Evolutionary conservation across 2,329 filamentous ascomycete genomes (phyloP).

Genomic region (Sphaerulina musiva): DNA sequence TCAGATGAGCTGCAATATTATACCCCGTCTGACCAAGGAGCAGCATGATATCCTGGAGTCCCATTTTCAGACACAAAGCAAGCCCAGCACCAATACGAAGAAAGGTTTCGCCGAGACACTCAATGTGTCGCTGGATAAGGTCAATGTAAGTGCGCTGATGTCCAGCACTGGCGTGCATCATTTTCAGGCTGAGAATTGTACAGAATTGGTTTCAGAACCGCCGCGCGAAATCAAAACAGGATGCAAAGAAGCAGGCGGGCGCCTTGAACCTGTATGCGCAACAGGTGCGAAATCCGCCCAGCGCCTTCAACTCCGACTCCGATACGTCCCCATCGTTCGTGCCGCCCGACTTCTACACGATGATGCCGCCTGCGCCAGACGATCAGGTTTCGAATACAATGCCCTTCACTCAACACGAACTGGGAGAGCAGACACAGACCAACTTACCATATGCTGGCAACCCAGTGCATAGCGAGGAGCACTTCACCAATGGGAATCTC

Average conservation of each 20-base stretch:
- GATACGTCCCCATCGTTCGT: conserved; percentile 30
- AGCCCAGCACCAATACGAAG: conserved; percentile 47
- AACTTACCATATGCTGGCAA: conserved; percentile 6
- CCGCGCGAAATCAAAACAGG: conserved; percentile 48
- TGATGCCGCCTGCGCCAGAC: conserved; percentile 28
- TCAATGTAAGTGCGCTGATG: conserved; percentile 41
- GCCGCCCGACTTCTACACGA: conserved; percentile 28
- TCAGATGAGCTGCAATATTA: conserved; percentile 40
- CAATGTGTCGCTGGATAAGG: conserved; percentile 47
- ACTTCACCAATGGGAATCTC: conserved; percentile 4
- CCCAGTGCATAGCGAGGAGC: conserved; percentile 3
- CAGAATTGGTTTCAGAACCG: conserved; percentile 52
- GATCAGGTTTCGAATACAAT: conserved; percentile 14
- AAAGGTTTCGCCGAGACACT: conserved; percentile 45
- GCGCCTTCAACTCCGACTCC: conserved; percentile 26
- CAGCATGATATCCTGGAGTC: conserved; percentile 48
- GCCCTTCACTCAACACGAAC: conserved; percentile 8
- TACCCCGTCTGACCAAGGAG: conserved; percentile 48
- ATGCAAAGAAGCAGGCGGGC: conserved; percentile 42
- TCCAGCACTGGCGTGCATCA: conserved; percentile 2
- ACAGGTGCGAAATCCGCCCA: conserved; percentile 10
- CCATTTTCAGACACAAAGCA: conserved; percentile 44
- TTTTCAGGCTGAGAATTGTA: conserved; percentile 29
- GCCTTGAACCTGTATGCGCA: conserved; percentile 24
- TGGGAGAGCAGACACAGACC: conserved; percentile 8